These are phyloP conservation scores for Yamagishiella unicocca DNA, from an alignment of 139 green algal genomes.

Conservation along the genomic window DNA sequence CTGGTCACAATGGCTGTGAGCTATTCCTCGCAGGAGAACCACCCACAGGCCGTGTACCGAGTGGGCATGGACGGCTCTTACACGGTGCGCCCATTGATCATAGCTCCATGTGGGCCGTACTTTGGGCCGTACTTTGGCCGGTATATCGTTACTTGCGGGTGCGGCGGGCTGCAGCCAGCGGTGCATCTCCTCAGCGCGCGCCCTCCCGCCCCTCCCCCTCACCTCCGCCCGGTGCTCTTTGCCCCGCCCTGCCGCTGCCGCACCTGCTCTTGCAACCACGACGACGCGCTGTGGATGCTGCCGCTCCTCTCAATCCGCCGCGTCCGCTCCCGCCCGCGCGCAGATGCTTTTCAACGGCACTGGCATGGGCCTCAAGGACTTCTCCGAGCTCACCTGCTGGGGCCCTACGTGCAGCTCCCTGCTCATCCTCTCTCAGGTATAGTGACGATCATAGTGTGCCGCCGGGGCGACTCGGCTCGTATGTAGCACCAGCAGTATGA, in stretches of 20 bases:
- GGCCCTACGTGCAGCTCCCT: neutral
- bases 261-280: too few relatives aligned
- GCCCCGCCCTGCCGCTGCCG: neutral
- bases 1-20: neutral
- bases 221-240: neutral
- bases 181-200: neutral
- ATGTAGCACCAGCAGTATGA: too few relatives aligned
- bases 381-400: constrained; percentile 30
- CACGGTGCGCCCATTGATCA: neutral
- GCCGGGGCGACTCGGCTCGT: neutral
- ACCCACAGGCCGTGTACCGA: constrained; percentile 14
- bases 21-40: neutral
- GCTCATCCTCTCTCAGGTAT: constrained; percentile 37
- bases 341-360: constrained; percentile 8
- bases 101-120: neutral
- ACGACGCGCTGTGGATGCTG: too few relatives aligned
- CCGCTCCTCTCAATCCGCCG: too few relatives aligned
- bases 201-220: neutral
- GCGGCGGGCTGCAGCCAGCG: neutral
- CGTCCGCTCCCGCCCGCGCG: neutral
- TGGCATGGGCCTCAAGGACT: constrained; percentile 17
- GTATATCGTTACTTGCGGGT: neutral
- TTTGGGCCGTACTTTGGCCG: neutral
- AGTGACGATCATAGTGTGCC: neutral
- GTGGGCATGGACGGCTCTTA: neutral